Percentiles rank a stretch among this genome's conserved stretches.
Conservation (phyloP, 306 rosid species). For the Neltuma alba region DNA sequence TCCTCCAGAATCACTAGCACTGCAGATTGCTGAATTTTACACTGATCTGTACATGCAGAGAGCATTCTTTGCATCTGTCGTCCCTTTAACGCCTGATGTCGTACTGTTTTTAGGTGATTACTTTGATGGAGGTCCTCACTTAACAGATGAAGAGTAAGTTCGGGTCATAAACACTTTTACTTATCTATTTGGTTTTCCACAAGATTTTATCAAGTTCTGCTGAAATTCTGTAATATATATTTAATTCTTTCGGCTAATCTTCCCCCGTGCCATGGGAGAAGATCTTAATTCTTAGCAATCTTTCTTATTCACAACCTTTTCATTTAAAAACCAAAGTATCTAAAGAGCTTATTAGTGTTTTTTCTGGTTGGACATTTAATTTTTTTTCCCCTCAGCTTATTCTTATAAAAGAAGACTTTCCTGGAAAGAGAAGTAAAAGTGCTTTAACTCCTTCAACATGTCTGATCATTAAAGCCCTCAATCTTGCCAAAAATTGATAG, state of each 20-base stretch:
- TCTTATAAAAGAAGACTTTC: not conserved
- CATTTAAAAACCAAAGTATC: slow-evolving; percentile 15
- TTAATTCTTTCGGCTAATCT: slow-evolving; percentile 1
- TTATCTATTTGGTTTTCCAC: slow-evolving; percentile 13
- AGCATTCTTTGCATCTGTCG: slow-evolving; percentile 67
- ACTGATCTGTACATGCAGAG: slow-evolving; percentile 83
- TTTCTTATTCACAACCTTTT: slow-evolving; percentile 8
- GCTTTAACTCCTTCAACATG: not conserved
- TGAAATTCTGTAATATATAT: slow-evolving; percentile 22
- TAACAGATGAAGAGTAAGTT: slow-evolving; percentile 77
- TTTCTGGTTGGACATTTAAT: not conserved
- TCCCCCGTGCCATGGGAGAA: slow-evolving; percentile 4
- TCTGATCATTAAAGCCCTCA: not conserved
- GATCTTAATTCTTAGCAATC: slow-evolving; percentile 1
- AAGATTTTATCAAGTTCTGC: slow-evolving; percentile 16
- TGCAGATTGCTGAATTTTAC: slow-evolving; percentile 76
- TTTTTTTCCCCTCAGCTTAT: not conserved
- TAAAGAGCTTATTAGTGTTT: slow-evolving; percentile 7
- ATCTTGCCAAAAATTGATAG: slow-evolving; percentile 16
- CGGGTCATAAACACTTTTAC: slow-evolving; percentile 17
- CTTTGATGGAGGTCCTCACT: slow-evolving; percentile 81
- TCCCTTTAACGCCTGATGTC: slow-evolving; percentile 73
- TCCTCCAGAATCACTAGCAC: slow-evolving; percentile 67
- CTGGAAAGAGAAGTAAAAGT: not conserved
- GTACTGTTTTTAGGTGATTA: slow-evolving; percentile 80